These are phyloP conservation scores for Parachlorella kessleri DNA, from an alignment of 139 green algal genomes.

Conservation along the genomic window DNA sequence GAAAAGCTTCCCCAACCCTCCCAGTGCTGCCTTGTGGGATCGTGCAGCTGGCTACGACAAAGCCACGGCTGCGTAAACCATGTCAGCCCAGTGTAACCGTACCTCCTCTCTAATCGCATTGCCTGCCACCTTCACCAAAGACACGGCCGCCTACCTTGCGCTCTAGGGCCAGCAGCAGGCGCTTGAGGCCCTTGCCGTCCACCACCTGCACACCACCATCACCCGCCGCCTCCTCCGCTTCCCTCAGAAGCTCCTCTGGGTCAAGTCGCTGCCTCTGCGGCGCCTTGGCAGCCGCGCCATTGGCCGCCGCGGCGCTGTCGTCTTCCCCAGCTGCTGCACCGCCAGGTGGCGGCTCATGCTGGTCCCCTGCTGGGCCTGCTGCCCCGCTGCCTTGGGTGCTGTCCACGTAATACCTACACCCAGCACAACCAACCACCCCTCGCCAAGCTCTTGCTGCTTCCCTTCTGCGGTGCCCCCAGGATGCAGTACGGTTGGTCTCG, in stretches of 20 bases:
- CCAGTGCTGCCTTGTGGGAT: too few relatives aligned
- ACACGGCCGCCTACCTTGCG: conserved; percentile 50
- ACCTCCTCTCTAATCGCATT: too few relatives aligned
- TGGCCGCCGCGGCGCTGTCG: conserved; percentile 20
- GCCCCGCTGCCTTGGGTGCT: not conserved
- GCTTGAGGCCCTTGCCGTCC: conserved; percentile 66
- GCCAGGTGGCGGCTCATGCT: not conserved
- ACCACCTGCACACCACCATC: conserved; percentile 67
- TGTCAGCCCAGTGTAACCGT: too few relatives aligned
- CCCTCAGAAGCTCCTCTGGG: conserved; percentile 68
- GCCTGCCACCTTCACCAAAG: not conserved
- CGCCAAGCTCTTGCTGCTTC: too few relatives aligned
- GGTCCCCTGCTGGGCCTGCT: not conserved
- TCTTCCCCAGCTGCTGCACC: not conserved
- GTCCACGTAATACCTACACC: conserved; percentile 49
- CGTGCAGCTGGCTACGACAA: too few relatives aligned
- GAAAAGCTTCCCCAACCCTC: too few relatives aligned
- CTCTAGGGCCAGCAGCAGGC: conserved; percentile 70
- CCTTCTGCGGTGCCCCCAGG: too few relatives aligned
- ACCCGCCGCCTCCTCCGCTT: conserved; percentile 76
- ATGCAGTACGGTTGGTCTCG: too few relatives aligned
- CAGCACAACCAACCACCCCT: not conserved
- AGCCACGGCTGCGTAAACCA: too few relatives aligned
- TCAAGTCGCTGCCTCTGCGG: conserved; percentile 26
- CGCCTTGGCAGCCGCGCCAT: not conserved